Evolutionary conservation across 176 grass and related monocot species (phyloP).

Genomic region (Oryza punctata): DNA sequence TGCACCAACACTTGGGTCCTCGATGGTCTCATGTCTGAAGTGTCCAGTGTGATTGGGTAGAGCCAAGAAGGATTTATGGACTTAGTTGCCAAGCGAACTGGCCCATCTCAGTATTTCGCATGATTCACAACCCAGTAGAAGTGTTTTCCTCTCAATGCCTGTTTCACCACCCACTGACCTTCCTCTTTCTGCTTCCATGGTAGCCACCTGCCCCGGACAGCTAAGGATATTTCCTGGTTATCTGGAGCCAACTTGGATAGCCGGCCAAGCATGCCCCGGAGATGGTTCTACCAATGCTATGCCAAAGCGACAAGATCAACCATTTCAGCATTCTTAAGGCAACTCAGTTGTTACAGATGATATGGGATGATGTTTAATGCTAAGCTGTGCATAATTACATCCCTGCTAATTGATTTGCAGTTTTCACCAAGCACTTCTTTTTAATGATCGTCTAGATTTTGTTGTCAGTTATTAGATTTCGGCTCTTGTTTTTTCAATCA

Average conservation of each 20-base stretch:
- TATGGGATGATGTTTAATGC: constrained; percentile 30
- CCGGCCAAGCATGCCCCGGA: background rate
- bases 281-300: background rate
- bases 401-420: background rate
- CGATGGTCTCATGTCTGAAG: background rate
- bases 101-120: background rate
- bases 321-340: background rate
- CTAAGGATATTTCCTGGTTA: background rate
- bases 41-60: background rate
- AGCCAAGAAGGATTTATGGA: background rate
- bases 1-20: background rate
- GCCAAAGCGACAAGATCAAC: constrained; percentile 1
- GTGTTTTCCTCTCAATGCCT: background rate
- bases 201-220: background rate
- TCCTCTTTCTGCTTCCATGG: background rate
- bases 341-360: constrained; percentile 22
- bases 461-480: background rate
- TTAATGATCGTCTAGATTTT: constrained; percentile 5
- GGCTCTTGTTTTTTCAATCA: background rate
- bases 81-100: background rate
- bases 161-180: background rate
- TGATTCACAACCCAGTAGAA: background rate
- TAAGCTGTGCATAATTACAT: background rate
- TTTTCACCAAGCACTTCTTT: constrained; percentile 8
- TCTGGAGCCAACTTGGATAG: background rate